Evolutionary conservation across 495 filamentous ascomycete genomes (phyloP), one percentile per base, ranked within the genome.

Genomic region (Xylaria flabelliformis): DNA sequence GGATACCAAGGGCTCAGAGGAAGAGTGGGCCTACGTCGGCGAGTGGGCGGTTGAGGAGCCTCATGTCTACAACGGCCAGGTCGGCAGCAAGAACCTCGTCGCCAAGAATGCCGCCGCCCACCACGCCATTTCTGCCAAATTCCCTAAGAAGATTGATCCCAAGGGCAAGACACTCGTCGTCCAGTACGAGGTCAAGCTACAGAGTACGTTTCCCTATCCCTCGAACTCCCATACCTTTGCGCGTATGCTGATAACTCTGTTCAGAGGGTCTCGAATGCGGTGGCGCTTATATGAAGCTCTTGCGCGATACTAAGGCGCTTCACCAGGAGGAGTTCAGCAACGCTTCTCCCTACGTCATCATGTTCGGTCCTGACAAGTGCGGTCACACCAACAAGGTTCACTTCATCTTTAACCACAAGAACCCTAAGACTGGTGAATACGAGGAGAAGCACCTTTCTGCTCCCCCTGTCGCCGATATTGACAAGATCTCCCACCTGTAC

Each of bases 391-490:
- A 99, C 90, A 98, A 98, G 91, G 93, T 99, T 69, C 97, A 99
- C 88, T 97, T 99, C 85, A 99, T 99, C 84, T 97, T 99, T 92
- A 95, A 96, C 81, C 97, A 98, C 93, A 99, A 98, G 92, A 99
- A 98, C 90, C 97, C 97, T 78, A 98, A 97, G 92, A 98, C 94
- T 63, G 95, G 96, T 83, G 95, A 98, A 83, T 99, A 99, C 77
- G 96, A 98, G 89, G 97, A 99, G 92, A 99, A 99, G 90, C 97
- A 99, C 85, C 88, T 98, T 67, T 92, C 89, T 81, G 87, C 88
- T 76, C 90, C 96, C 51, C 94, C 97, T 53, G 85, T 90, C 64
- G 94, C 95, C 78, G 91, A 90, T 77, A 97, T 95, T 80, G 88
- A 88, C 85, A 98, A 98, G 90, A 90, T 91, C 74, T 92, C 94